Conservation (phyloP, 257 asterid species). For the Lycium barbarum region DNA sequence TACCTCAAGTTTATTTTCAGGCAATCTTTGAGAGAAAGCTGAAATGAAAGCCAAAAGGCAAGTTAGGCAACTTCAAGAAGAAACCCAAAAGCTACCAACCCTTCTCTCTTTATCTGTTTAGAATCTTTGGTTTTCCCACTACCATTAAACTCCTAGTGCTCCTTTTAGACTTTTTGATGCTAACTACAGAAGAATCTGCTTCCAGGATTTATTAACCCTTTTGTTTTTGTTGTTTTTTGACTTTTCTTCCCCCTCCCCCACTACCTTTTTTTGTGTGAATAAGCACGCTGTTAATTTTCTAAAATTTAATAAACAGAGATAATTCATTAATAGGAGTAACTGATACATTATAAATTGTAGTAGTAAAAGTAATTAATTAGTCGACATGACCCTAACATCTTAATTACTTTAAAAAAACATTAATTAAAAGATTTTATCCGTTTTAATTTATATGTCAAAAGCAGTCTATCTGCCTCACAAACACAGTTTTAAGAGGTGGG, state of each 20-base stretch:
- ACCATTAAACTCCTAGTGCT: constrained; percentile 8
- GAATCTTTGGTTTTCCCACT: constrained; percentile 26
- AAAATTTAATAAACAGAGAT: too few relatives aligned
- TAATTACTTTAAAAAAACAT: too few relatives aligned
- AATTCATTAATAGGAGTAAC: too few relatives aligned
- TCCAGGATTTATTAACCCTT: background rate
- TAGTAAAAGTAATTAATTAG: too few relatives aligned
- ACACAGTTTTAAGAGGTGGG: too few relatives aligned
- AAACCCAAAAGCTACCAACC: background rate
- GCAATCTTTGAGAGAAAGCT: constrained; percentile 54
- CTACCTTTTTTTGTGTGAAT: too few relatives aligned
- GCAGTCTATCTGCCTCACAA: too few relatives aligned
- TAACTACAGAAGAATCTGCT: background rate
- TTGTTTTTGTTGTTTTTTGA: constrained; percentile 22
- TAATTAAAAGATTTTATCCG: too few relatives aligned
- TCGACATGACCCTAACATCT: too few relatives aligned
- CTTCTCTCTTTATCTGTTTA: constrained; percentile 15
- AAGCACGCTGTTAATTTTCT: too few relatives aligned
- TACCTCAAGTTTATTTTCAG: constrained; percentile 52
- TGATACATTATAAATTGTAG: too few relatives aligned
- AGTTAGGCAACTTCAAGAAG: constrained; percentile 26
- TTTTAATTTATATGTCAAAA: too few relatives aligned
- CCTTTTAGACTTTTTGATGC: constrained; percentile 9
- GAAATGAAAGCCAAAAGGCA: constrained; percentile 36
- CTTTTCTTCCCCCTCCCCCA: background rate